These are phyloP conservation scores for Phyllosticta paracitricarpa DNA, from an alignment of 2,329 filamentous ascomycete species.

Conservation along the genomic window DNA sequence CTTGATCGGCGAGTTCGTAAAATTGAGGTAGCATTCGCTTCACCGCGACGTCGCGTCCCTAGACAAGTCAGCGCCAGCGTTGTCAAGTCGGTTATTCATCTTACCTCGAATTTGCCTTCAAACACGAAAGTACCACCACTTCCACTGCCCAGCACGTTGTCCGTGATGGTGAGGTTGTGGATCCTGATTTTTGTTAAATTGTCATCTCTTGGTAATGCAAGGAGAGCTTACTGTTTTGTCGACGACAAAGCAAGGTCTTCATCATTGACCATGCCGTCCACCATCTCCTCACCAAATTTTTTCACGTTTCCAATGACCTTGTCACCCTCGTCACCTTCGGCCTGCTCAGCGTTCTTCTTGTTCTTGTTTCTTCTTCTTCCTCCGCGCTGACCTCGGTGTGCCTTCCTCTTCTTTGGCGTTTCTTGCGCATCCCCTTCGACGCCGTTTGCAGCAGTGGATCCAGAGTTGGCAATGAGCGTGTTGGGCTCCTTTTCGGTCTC, in stretches of 20 bases:
- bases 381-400: constrained; percentile 39
- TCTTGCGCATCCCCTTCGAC: constrained; percentile 12
- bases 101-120: constrained; percentile 73
- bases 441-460: neutral
- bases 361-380: constrained; percentile 36
- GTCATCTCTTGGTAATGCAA: neutral
- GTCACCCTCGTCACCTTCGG: constrained; percentile 23
- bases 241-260: constrained; percentile 22
- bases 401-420: constrained; percentile 38
- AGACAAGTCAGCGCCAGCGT: neutral
- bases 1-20: constrained; percentile 88
- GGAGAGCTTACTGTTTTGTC: constrained; percentile 32
- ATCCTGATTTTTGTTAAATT: constrained; percentile 25
- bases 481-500: neutral
- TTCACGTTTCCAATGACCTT: constrained; percentile 31
- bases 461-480: neutral
- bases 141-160: constrained; percentile 57
- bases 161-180: constrained; percentile 51
- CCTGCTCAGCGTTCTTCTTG: constrained; percentile 26
- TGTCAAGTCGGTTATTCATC: constrained; percentile 4
- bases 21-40: constrained; percentile 96
- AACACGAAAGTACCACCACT: constrained; percentile 98
- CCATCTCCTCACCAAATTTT: constrained; percentile 22
- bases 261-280: constrained; percentile 28
- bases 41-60: constrained; percentile 80